A percentile compares a stretch with the other conserved stretches of the same genome.
Conservation (phyloP, 257 asterid genomes). For the Coffea eugenioides region DNA sequence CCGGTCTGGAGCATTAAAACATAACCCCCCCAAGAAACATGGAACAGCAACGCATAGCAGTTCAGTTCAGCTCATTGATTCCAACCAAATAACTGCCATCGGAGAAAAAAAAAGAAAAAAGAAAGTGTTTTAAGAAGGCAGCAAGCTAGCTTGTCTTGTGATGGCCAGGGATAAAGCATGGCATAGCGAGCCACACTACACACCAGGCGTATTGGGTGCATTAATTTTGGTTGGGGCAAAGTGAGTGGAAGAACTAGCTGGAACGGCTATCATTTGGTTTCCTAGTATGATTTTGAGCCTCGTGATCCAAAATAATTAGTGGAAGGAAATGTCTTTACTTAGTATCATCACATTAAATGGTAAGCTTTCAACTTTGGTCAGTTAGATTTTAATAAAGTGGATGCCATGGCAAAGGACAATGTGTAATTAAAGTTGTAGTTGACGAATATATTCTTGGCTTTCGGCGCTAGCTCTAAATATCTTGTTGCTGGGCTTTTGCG, state of each 20-base stretch:
- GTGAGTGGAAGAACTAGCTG: background rate
- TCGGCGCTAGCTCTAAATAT: background rate
- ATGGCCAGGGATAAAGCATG: slow-evolving; percentile 16
- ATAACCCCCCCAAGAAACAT: background rate
- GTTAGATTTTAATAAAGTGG: background rate
- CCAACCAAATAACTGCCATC: slow-evolving; percentile 3
- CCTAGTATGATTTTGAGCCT: background rate
- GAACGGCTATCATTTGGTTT: slow-evolving; percentile 3
- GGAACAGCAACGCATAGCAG: background rate
- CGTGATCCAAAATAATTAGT: background rate
- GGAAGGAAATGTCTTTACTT: background rate
- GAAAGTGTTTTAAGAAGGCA: no score
- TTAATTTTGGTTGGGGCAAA: slow-evolving; percentile 12
- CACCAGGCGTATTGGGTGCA: slow-evolving; percentile 22
- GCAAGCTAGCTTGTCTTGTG: background rate
- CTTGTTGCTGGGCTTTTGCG: background rate
- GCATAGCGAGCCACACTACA: background rate
- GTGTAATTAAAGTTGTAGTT: background rate
- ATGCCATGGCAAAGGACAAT: background rate
- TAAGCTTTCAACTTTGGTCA: no score
- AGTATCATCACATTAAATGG: no score
- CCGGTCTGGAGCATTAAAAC: background rate
- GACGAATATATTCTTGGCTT: background rate
- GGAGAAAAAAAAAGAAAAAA: background rate
- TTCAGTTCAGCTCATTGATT: background rate